These are phyloP conservation scores for Colletotrichum lentis DNA, from an alignment of 2,329 filamentous ascomycete species.

Conservation along the genomic window DNA sequence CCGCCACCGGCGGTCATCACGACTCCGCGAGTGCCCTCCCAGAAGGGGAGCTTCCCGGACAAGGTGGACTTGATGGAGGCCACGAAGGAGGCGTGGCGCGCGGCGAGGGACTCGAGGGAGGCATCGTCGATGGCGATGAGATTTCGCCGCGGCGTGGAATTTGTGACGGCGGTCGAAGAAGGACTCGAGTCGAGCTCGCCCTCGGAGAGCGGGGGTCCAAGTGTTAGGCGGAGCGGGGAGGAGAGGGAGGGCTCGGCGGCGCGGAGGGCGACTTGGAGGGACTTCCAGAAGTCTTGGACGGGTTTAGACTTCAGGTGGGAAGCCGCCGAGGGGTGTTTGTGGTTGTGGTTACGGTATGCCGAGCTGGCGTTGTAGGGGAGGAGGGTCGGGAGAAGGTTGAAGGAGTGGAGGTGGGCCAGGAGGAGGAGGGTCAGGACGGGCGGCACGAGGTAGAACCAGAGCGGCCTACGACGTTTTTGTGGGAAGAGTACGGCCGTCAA, in stretches of 20 bases:
- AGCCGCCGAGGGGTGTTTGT: background rate
- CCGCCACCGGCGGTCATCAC: conserved; percentile 59
- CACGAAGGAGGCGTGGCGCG: conserved; percentile 45
- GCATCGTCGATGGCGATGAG: conserved; percentile 21
- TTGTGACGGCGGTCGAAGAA: background rate
- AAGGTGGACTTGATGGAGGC: conserved; percentile 39
- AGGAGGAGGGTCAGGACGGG: background rate
- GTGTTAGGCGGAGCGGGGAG: conserved; percentile 1
- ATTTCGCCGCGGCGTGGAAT: conserved; percentile 33
- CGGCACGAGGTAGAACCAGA: conserved; percentile 15
- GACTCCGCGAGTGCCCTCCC: conserved; percentile 52
- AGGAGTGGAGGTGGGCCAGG: background rate
- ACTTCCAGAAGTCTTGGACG: conserved; percentile 32
- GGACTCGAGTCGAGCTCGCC: conserved; percentile 32
- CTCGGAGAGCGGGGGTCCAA: background rate
- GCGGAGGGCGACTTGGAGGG: conserved; percentile 22
- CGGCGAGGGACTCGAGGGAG: conserved; percentile 22
- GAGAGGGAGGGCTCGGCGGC: background rate
- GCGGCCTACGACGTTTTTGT: conserved; percentile 4
- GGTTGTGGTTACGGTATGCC: no score
- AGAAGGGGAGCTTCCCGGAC: conserved; percentile 46
- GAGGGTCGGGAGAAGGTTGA: conserved; percentile 1
- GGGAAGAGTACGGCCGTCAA: background rate
- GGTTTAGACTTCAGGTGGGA: conserved; percentile 28
- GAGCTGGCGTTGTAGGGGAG: background rate